A percentile compares a stretch with the other conserved stretches of the same genome.
Evolutionary conservation across 148 eudicot genomes (phyloP).

Genomic region (Salicornia ramosissima): DNA sequence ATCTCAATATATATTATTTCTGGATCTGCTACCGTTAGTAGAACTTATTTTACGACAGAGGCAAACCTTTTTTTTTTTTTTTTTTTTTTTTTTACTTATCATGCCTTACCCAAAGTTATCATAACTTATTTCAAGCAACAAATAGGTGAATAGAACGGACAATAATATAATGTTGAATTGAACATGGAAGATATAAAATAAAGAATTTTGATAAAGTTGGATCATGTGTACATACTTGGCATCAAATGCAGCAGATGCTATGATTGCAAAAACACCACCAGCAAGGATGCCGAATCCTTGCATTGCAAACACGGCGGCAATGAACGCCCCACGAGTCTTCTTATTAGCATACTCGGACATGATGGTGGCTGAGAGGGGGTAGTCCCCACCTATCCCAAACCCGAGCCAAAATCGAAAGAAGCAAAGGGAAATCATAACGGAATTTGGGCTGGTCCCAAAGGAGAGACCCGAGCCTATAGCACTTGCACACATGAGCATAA

Average conservation of each 20-base stretch:
- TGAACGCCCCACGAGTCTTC: constrained; percentile 58
- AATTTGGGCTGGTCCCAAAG: constrained; percentile 33
- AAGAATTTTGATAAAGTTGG: background rate
- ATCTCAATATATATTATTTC: too few species aligned
- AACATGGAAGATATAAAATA: too few species aligned
- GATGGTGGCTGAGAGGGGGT: constrained; percentile 62
- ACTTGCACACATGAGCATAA: constrained; percentile 49
- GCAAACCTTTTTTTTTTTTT: too few species aligned
- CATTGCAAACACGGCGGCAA: constrained; percentile 64
- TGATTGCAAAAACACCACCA: constrained; percentile 51
- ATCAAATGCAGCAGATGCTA: constrained; percentile 33
- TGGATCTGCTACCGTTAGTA: too few species aligned
- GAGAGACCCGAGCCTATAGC: constrained; percentile 58
- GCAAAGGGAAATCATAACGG: constrained; percentile 50
- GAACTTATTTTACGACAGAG: too few species aligned
- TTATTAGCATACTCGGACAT: constrained; percentile 70
- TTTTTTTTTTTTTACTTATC: background rate
- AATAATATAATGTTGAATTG: background rate
- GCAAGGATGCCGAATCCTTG: constrained; percentile 61
- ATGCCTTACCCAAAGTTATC: too few species aligned
- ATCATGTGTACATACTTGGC: constrained; percentile 22
- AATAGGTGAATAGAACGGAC: too few species aligned
- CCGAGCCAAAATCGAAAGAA: constrained; percentile 72
- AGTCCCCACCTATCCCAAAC: constrained; percentile 59
- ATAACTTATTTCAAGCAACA: too few species aligned